These are phyloP conservation scores for Populus tomentosa DNA, from an alignment of 441 rosid species.

Conservation along the genomic window DNA sequence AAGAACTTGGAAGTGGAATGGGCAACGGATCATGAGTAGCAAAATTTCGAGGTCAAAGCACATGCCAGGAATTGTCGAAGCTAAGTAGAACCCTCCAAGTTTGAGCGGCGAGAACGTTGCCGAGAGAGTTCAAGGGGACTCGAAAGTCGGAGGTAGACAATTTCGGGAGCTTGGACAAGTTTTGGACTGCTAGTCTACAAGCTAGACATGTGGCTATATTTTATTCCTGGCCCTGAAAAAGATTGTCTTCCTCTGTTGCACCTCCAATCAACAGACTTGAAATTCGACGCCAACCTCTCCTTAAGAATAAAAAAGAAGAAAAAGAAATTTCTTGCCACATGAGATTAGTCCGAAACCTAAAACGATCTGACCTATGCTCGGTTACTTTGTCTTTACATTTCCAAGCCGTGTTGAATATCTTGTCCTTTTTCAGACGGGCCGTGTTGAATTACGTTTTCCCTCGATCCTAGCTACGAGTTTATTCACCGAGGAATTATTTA, in stretches of 20 bases:
- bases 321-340: background rate
- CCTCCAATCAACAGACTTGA: background rate
- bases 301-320: too few species aligned
- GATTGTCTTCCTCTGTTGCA: background rate
- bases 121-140: background rate
- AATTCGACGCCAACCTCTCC: background rate
- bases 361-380: background rate
- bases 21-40: background rate
- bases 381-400: background rate
- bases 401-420: background rate
- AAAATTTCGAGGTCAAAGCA: background rate
- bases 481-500: too few species aligned
- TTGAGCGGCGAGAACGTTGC: too few species aligned
- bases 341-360: background rate
- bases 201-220: background rate
- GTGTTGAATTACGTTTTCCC: background rate
- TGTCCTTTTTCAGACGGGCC: background rate
- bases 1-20: background rate
- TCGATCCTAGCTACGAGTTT: background rate
- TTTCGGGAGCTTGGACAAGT: background rate
- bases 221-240: background rate
- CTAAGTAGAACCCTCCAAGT: too few species aligned
- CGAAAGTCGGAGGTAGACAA: background rate
- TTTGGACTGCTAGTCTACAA: background rate
- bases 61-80: background rate